phyloP scores from a whole-genome alignment of 768 basidiomycete genomes.

The Lyophyllum semitale region DNA sequence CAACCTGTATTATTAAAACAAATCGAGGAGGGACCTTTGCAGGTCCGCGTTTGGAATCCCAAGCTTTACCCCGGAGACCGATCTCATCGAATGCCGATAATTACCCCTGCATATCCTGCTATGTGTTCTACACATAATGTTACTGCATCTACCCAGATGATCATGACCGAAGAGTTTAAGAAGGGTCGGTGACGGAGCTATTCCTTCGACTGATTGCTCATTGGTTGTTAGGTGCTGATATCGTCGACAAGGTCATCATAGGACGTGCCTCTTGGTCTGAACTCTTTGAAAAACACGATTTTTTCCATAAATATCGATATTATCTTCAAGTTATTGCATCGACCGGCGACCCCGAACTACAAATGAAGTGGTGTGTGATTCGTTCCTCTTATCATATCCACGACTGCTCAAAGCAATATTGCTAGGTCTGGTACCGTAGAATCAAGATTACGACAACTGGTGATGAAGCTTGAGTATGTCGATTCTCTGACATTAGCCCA shows the following conservation, averaged over 20 bases:
- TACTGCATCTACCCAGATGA: slow-evolving; percentile 91
- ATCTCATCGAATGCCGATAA: slow-evolving; percentile 98
- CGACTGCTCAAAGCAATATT: not conserved
- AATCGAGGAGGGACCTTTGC: slow-evolving; percentile 92
- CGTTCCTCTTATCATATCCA: not conserved
- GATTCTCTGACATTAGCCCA: slow-evolving; percentile 91
- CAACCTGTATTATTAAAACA: slow-evolving; percentile 96
- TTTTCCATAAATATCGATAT: slow-evolving; percentile 95
- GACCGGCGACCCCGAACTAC: slow-evolving; percentile 78
- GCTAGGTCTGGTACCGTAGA: slow-evolving; percentile 92
- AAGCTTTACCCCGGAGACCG: slow-evolving; percentile 92
- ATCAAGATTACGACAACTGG: slow-evolving; percentile 91
- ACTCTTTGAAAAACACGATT: slow-evolving; percentile 93
- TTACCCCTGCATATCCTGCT: slow-evolving; percentile 97
- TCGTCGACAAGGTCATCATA: slow-evolving; percentile 90
- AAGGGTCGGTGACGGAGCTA: slow-evolving; percentile 53
- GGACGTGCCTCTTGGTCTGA: slow-evolving; percentile 87
- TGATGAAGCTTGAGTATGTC: slow-evolving; percentile 97
- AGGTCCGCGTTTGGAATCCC: slow-evolving; percentile 98
- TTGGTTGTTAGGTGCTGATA: slow-evolving; percentile 71
- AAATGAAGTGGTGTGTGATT: slow-evolving; percentile 84
- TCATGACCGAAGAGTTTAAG: slow-evolving; percentile 95
- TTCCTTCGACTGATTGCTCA: slow-evolving; percentile 9
- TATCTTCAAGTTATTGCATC: slow-evolving; percentile 96
- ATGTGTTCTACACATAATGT: slow-evolving; percentile 99